Evolutionary conservation across 2,329 filamentous ascomycete species (phyloP).

Genomic region (Beauveria sp.): DNA sequence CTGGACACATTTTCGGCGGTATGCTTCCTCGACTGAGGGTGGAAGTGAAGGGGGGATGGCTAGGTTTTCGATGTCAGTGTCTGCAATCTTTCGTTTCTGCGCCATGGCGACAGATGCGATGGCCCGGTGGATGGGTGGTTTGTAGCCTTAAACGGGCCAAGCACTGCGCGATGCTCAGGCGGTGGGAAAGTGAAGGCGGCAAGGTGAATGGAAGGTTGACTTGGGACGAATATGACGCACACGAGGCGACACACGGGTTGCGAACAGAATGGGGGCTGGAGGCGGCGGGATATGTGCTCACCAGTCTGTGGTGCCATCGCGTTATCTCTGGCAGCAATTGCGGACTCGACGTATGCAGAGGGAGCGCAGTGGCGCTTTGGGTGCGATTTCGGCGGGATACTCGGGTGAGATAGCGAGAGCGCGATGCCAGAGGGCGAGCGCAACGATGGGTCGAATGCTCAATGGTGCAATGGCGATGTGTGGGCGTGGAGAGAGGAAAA

Average conservation of each 20-base stretch:
- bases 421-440: not conserved
- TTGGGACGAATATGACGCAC: not conserved
- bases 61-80: slow-evolving; percentile 29
- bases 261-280: not conserved
- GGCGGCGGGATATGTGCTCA: slow-evolving; percentile 12
- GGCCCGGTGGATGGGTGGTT: not conserved
- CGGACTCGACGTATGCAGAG: not conserved
- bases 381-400: not conserved
- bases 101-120: slow-evolving; percentile 20
- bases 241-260: not conserved
- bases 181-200: slow-evolving; percentile 6
- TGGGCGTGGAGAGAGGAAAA: slow-evolving; percentile 3
- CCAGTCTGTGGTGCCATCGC: slow-evolving; percentile 16
- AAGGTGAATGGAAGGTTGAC: not conserved
- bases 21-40: slow-evolving; percentile 90
- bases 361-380: not conserved
- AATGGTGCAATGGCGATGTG: slow-evolving; percentile 1
- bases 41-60: slow-evolving; percentile 57
- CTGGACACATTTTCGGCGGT: slow-evolving; percentile 92
- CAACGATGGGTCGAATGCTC: not conserved
- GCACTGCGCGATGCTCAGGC: not conserved
- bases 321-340: not conserved
- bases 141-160: not conserved
- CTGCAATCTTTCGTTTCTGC: slow-evolving; percentile 28
- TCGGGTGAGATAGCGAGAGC: not conserved